Conservation (phyloP, 1,284 basidiomycete genomes). For the Melampsora americana region DNA sequence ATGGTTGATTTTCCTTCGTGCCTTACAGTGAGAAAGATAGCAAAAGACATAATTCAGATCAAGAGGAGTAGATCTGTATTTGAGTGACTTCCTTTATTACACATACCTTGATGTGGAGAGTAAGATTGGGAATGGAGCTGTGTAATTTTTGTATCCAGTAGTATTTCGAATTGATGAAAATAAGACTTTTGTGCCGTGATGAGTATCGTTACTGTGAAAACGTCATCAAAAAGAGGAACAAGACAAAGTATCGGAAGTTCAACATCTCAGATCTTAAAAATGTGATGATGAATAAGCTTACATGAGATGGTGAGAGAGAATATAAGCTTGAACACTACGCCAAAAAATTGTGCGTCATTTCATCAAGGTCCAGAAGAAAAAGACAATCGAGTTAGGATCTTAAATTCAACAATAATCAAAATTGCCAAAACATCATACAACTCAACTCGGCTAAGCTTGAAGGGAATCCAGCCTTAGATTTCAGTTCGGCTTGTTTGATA, state of each 20-base stretch:
- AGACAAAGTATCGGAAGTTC: background rate
- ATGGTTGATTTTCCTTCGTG: background rate
- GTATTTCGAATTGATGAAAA: conserved; percentile 37
- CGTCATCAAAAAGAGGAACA: background rate
- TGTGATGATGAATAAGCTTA: background rate
- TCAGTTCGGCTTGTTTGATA: conserved; percentile 20
- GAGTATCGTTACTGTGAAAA: conserved; percentile 22
- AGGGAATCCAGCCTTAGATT: conserved; percentile 31
- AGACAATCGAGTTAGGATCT: background rate
- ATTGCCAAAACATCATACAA: background rate
- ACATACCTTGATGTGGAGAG: conserved; percentile 29
- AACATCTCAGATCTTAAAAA: background rate
- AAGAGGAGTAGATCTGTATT: too few species aligned
- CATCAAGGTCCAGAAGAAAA: too few species aligned
- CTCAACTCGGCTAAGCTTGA: conserved; percentile 31
- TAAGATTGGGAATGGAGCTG: conserved; percentile 36
- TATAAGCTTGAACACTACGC: conserved; percentile 16
- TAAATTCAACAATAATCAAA: background rate
- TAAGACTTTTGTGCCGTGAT: conserved; percentile 22
- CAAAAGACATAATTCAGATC: too few species aligned
- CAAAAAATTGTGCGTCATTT: background rate
- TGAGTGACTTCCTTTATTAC: too few species aligned
- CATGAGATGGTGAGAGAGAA: conserved; percentile 33
- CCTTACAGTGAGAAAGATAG: too few species aligned
- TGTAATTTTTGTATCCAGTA: conserved; percentile 23